Conservation (phyloP, 371 early-diverging fungal species). For the Fennellomyces sp. region DNA sequence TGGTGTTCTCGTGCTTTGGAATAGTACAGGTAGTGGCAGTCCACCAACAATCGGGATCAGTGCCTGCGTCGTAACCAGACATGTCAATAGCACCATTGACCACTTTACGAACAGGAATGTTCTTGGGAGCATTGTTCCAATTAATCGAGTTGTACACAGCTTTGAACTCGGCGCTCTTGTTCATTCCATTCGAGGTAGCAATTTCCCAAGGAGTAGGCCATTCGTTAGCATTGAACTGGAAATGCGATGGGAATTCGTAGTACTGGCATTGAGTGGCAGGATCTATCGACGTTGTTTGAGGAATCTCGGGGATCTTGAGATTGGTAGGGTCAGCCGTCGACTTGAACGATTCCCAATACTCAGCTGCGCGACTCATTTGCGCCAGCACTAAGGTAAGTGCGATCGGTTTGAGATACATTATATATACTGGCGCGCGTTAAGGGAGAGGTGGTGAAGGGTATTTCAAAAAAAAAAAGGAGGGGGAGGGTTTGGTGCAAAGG, state of each 20-base stretch:
- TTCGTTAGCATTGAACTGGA: constrained; percentile 15
- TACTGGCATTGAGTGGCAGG: constrained; percentile 21
- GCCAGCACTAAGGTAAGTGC: constrained; percentile 1
- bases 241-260: constrained; percentile 18
- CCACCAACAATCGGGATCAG: constrained; percentile 64
- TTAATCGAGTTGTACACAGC: constrained; percentile 28
- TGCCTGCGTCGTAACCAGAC: constrained; percentile 25
- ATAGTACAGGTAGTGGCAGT: constrained; percentile 44
- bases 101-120: constrained; percentile 25
- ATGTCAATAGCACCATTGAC: constrained; percentile 19
- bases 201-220: constrained; percentile 35
- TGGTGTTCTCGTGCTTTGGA: constrained; percentile 39
- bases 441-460: not conserved
- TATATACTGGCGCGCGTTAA: no score
- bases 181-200: constrained; percentile 43
- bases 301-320: constrained; percentile 44
- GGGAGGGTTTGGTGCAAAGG: not conserved
- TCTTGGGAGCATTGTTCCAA: constrained; percentile 31
- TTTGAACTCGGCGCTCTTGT: constrained; percentile 28
- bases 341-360: constrained; percentile 25
- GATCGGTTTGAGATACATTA: not conserved
- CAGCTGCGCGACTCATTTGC: constrained; percentile 7
- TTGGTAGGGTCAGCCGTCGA: constrained; percentile 26
- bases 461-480: not conserved
- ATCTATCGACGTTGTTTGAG: constrained; percentile 35